phyloP scores from a whole-genome alignment of 139 green algal genomes.

The Eudorina sp. region DNA sequence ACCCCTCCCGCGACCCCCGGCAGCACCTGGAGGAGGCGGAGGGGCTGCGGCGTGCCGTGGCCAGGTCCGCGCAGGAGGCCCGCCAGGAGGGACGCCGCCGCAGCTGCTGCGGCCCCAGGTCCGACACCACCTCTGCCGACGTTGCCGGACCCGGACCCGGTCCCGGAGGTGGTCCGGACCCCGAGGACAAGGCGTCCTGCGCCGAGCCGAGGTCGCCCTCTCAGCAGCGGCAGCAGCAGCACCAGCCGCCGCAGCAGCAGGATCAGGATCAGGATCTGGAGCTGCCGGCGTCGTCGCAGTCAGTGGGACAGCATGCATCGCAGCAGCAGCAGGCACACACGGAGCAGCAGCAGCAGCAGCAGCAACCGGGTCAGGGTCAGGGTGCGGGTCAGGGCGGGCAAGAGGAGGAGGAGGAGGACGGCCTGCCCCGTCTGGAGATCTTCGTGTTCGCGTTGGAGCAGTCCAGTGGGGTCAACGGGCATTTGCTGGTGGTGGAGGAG shows the following conservation, averaged over 20 bases:
- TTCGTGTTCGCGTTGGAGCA: conserved; percentile 34
- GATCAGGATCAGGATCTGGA: no score
- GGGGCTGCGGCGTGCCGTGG: conserved; percentile 11
- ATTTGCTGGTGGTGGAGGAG: conserved; percentile 16
- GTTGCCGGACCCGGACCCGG: no score
- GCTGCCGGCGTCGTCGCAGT: no score
- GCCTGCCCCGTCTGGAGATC: not conserved
- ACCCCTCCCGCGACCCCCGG: conserved; percentile 11
- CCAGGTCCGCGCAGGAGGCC: not conserved
- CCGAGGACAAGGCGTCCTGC: not conserved
- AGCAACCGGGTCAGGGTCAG: not conserved
- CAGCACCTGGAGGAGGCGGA: conserved; percentile 29
- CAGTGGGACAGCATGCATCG: no score
- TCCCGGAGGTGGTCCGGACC: no score
- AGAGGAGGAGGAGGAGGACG: not conserved
- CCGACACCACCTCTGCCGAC: no score
- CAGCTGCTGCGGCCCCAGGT: not conserved
- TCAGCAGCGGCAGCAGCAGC: not conserved
- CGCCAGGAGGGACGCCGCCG: not conserved
- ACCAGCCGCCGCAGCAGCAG: not conserved
- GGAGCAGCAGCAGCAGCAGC: not conserved
- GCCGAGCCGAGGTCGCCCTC: not conserved
- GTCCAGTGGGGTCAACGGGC: conserved; percentile 27
- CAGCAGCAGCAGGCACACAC: not conserved
- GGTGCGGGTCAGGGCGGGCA: not conserved